phyloP scores from a whole-genome alignment of 2,329 filamentous ascomycete species.

The Epichloe bromicola region DNA sequence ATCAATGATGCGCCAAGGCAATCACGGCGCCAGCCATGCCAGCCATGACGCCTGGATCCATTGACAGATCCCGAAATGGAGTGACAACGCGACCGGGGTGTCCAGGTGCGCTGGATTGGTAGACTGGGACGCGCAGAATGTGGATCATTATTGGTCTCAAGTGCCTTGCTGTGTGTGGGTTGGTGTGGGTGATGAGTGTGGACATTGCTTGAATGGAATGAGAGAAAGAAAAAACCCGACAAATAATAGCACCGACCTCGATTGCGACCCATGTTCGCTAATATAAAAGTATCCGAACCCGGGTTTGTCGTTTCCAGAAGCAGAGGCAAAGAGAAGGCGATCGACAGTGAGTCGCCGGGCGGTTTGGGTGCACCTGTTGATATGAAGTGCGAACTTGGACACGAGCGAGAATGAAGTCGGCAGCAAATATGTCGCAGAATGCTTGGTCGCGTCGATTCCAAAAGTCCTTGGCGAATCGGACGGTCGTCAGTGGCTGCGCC shows the following conservation, averaged over 20 bases:
- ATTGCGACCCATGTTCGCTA: conserved; percentile 37
- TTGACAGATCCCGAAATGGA: background rate
- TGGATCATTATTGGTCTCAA: background rate
- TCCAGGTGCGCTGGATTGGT: background rate
- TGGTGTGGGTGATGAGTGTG: background rate
- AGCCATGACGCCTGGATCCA: background rate
- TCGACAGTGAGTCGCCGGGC: background rate
- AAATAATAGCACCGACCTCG: conserved; percentile 31
- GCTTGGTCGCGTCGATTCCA: background rate
- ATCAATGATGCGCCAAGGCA: background rate
- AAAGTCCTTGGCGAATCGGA: background rate
- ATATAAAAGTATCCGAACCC: background rate
- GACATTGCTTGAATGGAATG: conserved; percentile 4
- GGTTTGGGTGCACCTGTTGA: background rate
- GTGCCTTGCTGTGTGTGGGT: background rate
- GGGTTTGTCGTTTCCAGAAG: background rate
- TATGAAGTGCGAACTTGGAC: background rate
- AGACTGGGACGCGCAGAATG: background rate
- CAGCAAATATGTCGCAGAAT: background rate
- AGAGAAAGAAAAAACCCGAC: background rate
- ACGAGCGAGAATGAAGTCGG: background rate
- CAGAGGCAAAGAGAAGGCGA: background rate
- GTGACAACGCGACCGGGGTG: background rate
- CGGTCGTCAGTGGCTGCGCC: background rate
- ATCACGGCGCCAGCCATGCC: background rate